phyloP scores from a whole-genome alignment of 176 grass and related monocot species.

The Triticum urartu region DNA sequence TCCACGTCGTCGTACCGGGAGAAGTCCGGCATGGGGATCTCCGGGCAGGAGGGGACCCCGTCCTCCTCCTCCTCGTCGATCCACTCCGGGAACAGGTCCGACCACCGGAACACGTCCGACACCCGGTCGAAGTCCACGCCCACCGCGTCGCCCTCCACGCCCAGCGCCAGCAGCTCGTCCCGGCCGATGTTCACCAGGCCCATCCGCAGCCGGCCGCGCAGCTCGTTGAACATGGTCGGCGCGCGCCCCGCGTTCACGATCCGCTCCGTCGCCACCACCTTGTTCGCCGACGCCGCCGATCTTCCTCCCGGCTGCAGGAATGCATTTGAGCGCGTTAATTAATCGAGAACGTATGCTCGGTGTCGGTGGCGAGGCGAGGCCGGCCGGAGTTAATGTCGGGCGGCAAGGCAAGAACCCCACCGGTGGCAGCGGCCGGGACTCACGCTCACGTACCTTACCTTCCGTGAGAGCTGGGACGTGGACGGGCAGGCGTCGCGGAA shows the following conservation, averaged over 20 bases:
- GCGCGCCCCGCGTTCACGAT: constrained; percentile 42
- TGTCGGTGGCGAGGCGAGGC: too few species aligned
- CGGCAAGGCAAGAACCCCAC: not conserved
- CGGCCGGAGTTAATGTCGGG: not conserved
- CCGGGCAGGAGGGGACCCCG: constrained; percentile 39
- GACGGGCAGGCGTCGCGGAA: constrained; percentile 45
- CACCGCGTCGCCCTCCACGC: constrained; percentile 46
- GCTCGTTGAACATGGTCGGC: constrained; percentile 59
- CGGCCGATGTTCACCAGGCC: constrained; percentile 70
- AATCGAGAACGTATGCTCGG: not conserved
- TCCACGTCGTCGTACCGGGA: constrained; percentile 46
- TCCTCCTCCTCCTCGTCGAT: constrained; percentile 86
- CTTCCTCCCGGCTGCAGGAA: constrained; percentile 39
- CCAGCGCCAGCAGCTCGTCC: constrained; percentile 47
- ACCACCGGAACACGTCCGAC: constrained; percentile 55
- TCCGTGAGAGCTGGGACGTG: constrained; percentile 49
- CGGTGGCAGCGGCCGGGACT: constrained; percentile 32
- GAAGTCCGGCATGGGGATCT: constrained; percentile 83
- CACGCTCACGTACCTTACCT: constrained; percentile 76
- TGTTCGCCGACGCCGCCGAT: constrained; percentile 23
- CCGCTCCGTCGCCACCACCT: constrained; percentile 44
- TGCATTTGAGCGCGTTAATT: not conserved
- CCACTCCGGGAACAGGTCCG: constrained; percentile 90
- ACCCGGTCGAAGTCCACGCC: constrained; percentile 54
- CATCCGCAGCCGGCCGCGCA: constrained; percentile 40